Evolutionary conservation across 495 filamentous ascomycete species (phyloP).

Genomic region (Corynascus novoguineensis): DNA sequence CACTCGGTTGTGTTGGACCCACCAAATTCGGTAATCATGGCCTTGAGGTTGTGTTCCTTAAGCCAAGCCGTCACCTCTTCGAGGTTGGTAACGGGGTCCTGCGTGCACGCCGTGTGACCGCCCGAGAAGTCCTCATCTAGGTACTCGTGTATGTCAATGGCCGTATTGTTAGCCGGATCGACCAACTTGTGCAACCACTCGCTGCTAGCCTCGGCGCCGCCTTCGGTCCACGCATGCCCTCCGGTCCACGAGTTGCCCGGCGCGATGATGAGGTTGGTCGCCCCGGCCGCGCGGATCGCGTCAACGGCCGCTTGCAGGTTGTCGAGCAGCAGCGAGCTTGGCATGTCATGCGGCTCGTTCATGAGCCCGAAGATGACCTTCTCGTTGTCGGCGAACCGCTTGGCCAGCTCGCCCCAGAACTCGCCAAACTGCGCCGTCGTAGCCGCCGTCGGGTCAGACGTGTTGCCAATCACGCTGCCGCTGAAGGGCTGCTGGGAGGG

Average conservation of each 20-base stretch:
- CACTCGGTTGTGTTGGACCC: constrained; percentile 45
- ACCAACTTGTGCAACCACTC: constrained; percentile 39
- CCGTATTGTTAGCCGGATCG: constrained; percentile 45
- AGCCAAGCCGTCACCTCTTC: constrained; percentile 45
- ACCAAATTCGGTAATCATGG: constrained; percentile 51
- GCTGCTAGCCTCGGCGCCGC: constrained; percentile 38
- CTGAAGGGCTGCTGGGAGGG: constrained; percentile 45
- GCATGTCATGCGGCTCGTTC: constrained; percentile 51
- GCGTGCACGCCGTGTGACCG: constrained; percentile 35
- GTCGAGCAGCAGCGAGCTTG: constrained; percentile 38
- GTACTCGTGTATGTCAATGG: constrained; percentile 51
- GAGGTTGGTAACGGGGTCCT: constrained; percentile 37
- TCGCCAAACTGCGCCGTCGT: constrained; percentile 46
- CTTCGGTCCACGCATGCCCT: constrained; percentile 45
- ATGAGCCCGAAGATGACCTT: constrained; percentile 49
- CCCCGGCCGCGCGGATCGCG: constrained; percentile 40
- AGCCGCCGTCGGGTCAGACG: constrained; percentile 37
- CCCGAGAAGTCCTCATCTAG: constrained; percentile 48
- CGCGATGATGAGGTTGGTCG: constrained; percentile 44
- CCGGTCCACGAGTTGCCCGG: constrained; percentile 48
- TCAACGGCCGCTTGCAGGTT: constrained; percentile 50
- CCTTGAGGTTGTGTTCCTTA: constrained; percentile 45
- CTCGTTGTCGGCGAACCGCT: constrained; percentile 43
- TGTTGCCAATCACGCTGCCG: constrained; percentile 48
- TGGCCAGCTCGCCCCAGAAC: constrained; percentile 50